These are phyloP conservation scores for Gremmenia infestans DNA, from an alignment of 2,329 filamentous ascomycete species.

Conservation along the genomic window DNA sequence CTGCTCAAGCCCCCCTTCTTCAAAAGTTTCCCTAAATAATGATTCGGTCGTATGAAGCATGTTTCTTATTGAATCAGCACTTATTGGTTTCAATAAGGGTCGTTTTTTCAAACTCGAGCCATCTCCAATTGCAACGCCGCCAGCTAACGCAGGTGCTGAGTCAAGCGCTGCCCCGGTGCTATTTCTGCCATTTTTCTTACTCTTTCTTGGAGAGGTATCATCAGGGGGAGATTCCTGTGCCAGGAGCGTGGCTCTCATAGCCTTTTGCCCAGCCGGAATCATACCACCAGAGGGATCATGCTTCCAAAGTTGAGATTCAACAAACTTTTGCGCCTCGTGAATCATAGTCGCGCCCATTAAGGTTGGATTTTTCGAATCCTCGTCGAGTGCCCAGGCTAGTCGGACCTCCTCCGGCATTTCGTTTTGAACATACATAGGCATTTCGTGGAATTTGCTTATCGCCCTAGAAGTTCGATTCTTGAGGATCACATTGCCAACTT, in stretches of 20 bases:
- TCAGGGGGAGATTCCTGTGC: neutral
- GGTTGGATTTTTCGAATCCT: slow-evolving; percentile 38
- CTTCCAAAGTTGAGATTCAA: slow-evolving; percentile 36
- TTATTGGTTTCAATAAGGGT: neutral
- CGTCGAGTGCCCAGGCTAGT: slow-evolving; percentile 63
- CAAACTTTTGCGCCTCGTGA: slow-evolving; percentile 46
- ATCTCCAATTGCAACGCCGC: slow-evolving; percentile 20
- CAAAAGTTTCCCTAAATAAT: neutral
- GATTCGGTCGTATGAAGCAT: neutral
- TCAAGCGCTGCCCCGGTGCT: slow-evolving; percentile 6
- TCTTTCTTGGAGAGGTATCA: slow-evolving; percentile 2
- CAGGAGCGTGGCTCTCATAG: neutral
- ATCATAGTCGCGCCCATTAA: slow-evolving; percentile 53
- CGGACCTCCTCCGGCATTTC: slow-evolving; percentile 57
- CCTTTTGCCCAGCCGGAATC: slow-evolving; percentile 23
- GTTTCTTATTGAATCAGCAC: neutral
- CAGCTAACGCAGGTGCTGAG: slow-evolving; percentile 16
- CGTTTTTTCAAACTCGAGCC: slow-evolving; percentile 15
- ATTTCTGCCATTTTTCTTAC: slow-evolving; percentile 4
- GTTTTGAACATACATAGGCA: slow-evolving; percentile 65
- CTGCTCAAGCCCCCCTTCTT: neutral
- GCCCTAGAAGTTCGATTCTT: slow-evolving; percentile 58
- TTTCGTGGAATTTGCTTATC: slow-evolving; percentile 67
- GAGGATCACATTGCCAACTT: slow-evolving; percentile 55
- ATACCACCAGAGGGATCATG: slow-evolving; percentile 19